A percentile compares a stretch with the other conserved stretches of the same genome.
Conservation (phyloP, 768 basidiomycete species). For the Leucogyrophana mollusca region DNA sequence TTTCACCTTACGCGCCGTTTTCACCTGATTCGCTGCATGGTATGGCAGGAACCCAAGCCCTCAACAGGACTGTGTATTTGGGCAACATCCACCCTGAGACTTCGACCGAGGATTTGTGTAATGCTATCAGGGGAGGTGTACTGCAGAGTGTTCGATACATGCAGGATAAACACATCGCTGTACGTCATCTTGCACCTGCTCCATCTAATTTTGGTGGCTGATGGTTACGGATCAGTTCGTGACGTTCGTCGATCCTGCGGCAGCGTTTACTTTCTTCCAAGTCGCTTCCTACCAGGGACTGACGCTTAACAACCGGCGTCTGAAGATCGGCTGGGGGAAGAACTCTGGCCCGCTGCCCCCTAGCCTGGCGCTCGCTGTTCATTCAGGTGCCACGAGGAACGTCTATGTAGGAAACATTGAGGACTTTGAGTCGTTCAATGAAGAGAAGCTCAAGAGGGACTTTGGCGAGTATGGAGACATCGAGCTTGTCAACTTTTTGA, state of each 20-base stretch:
- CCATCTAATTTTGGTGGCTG: conserved; percentile 7
- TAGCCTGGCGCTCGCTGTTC: conserved; percentile 82
- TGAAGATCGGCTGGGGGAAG: conserved; percentile 99
- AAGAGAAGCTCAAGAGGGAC: conserved; percentile 88
- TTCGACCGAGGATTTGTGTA: conserved; percentile 91
- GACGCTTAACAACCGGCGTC: conserved; percentile 86
- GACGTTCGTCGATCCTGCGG: conserved; percentile 92
- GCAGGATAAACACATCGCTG: conserved; percentile 96
- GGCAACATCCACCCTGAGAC: conserved; percentile 98
- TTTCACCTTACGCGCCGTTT: conserved; percentile 52
- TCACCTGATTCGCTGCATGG: conserved; percentile 39
- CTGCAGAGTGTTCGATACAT: conserved; percentile 94
- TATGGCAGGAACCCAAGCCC: conserved; percentile 43
- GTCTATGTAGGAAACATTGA: conserved; percentile 96
- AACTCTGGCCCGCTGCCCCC: conserved; percentile 86
- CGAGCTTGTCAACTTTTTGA: conserved; percentile 93
- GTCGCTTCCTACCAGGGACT: conserved; percentile 88
- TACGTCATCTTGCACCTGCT: conserved; percentile 48
- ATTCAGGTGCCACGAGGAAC: conserved; percentile 91
- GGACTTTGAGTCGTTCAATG: conserved; percentile 90
- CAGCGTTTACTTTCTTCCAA: conserved; percentile 93
- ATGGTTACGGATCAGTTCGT: conserved; percentile 62
- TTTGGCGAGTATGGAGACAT: conserved; percentile 97
- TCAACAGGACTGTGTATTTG: conserved; percentile 93
- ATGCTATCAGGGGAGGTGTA: conserved; percentile 94